phyloP scores from a whole-genome alignment of 331 rosid species.

The Dryas integrifolia region DNA sequence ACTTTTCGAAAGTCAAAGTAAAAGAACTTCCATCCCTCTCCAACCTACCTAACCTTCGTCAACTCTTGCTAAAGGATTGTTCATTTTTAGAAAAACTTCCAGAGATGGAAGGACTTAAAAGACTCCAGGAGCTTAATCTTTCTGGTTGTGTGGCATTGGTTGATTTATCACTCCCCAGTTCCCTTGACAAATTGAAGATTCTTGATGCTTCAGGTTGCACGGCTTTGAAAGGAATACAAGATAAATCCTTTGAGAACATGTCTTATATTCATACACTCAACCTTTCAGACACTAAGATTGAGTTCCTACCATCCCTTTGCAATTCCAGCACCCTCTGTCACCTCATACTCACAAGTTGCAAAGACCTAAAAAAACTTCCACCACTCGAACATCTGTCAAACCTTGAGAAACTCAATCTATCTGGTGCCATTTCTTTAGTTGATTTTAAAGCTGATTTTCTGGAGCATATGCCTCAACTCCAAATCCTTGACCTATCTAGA shows the following conservation, averaged over 20 bases:
- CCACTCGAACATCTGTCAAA: not conserved
- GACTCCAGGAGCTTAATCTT: slow-evolving; percentile 19
- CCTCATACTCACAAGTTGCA: slow-evolving; percentile 28
- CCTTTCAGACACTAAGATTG: slow-evolving; percentile 31
- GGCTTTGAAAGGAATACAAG: slow-evolving; percentile 8
- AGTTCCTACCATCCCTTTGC: slow-evolving; percentile 20
- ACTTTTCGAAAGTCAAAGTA: slow-evolving; percentile 30
- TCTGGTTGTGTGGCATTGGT: slow-evolving; percentile 16
- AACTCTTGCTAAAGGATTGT: slow-evolving; percentile 26
- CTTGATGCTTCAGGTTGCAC: slow-evolving; percentile 30
- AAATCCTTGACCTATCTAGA: slow-evolving; percentile 32
- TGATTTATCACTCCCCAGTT: slow-evolving; percentile 12
- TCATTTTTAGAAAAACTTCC: slow-evolving; percentile 5
- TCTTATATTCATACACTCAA: slow-evolving; percentile 19
- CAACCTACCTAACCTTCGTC: slow-evolving; percentile 18
- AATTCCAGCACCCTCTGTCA: slow-evolving; percentile 5
- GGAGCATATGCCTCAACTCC: slow-evolving; percentile 15
- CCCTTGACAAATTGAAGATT: slow-evolving; percentile 26
- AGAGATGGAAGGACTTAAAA: slow-evolving; percentile 5
- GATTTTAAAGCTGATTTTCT: slow-evolving; percentile 16
- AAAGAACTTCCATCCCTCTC: slow-evolving; percentile 26
- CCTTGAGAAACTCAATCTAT: slow-evolving; percentile 29
- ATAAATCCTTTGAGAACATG: slow-evolving; percentile 23
- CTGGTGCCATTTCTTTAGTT: slow-evolving; percentile 16
- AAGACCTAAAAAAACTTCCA: slow-evolving; percentile 12